Evolutionary conservation across 2,329 filamentous ascomycete genomes (phyloP).

Genomic region (Claviceps cyperi): DNA sequence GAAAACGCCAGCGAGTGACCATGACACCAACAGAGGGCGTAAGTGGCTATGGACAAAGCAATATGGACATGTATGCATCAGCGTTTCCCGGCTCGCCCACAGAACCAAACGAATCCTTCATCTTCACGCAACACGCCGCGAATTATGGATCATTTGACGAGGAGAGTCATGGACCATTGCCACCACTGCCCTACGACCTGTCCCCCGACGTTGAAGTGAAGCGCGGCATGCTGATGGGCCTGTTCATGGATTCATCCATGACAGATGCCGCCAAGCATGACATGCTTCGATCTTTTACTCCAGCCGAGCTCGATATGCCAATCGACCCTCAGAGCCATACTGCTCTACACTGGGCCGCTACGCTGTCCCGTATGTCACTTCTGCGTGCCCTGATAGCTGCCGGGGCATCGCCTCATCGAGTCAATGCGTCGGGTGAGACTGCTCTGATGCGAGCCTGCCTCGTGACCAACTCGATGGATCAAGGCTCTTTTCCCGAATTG

Average conservation of each 20-base stretch:
- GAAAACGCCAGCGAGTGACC: slow-evolving; percentile 56
- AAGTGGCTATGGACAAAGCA: slow-evolving; percentile 31
- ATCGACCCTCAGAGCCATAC: slow-evolving; percentile 83
- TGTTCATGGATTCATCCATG: slow-evolving; percentile 63
- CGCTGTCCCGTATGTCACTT: slow-evolving; percentile 71
- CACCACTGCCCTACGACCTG: slow-evolving; percentile 47
- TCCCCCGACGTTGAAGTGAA: slow-evolving; percentile 61
- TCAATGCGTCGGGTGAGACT: slow-evolving; percentile 83
- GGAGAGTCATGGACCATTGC: slow-evolving; percentile 44
- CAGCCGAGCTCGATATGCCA: slow-evolving; percentile 77
- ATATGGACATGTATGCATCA: slow-evolving; percentile 27
- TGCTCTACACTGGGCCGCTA: slow-evolving; percentile 91
- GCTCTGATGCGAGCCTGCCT: slow-evolving; percentile 84
- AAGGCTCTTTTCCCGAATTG: slow-evolving; percentile 77
- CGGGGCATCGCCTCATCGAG: slow-evolving; percentile 75
- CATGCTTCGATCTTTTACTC: slow-evolving; percentile 59
- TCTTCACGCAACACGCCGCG: slow-evolving; percentile 41
- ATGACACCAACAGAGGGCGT: slow-evolving; percentile 44
- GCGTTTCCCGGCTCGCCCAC: slow-evolving; percentile 59
- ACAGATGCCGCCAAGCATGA: slow-evolving; percentile 62
- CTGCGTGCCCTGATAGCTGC: slow-evolving; percentile 67
- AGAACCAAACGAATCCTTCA: slow-evolving; percentile 66
- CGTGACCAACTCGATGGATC: slow-evolving; percentile 89
- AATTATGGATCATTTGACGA: slow-evolving; percentile 26
- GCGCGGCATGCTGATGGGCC: slow-evolving; percentile 63